Base-by-base conservation (phyloP, 495 filamentous ascomycete species). In the Hypomontagnella submonticulosa region DNA sequence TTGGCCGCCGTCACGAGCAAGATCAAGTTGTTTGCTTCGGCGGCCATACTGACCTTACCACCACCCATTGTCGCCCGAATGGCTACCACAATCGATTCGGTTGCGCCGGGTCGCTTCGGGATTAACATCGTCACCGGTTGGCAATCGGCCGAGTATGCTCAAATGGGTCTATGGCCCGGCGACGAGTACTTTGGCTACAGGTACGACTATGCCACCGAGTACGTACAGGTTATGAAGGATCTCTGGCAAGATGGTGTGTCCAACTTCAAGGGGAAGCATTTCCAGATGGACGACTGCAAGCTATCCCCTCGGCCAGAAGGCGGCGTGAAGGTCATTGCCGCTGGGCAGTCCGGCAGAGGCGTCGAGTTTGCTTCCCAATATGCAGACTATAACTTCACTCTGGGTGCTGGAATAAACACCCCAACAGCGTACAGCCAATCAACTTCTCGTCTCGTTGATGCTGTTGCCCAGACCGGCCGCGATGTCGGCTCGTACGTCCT, bases 1-100 rank as follows among this genome's bases (percentile, higher is more conserved):
- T 63, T 84, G 0, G 80, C 79, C 0, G 67, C 76, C 1, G 77
- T 82, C 5, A 84, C 79, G 0, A 66, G 76, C 2, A 81, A 80
- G 57, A 84, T 84, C 32, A 80, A 80, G 8, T 77, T 84, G n/a
- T 74, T 67, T 49, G 73, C 73, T 11, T 74, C 71, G 0, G 40
- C 71, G 3, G 73, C 73, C 4, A 71, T 74, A 15, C 67, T 76
- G 12, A 68, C 65, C 15, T 43, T 76, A 4, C 73, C 73, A 1
- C 71, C 73, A 4, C 60, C 73, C 0, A 43, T 74, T 13, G 70
- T 69, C 9, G 73, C 71, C 4, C 47, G 71, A 1, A 76, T 76
- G 73, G 71, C 69, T 1, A 58, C 61, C 0, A 74, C 73, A 11
- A 61, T 76, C 42, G 73, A 76, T 42, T 72, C 71, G 11, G 69